Percentiles rank a stretch among this genome's conserved stretches.
phyloP scores from a whole-genome alignment of 768 basidiomycete species.

The Macrolepiota dolichaula region DNA sequence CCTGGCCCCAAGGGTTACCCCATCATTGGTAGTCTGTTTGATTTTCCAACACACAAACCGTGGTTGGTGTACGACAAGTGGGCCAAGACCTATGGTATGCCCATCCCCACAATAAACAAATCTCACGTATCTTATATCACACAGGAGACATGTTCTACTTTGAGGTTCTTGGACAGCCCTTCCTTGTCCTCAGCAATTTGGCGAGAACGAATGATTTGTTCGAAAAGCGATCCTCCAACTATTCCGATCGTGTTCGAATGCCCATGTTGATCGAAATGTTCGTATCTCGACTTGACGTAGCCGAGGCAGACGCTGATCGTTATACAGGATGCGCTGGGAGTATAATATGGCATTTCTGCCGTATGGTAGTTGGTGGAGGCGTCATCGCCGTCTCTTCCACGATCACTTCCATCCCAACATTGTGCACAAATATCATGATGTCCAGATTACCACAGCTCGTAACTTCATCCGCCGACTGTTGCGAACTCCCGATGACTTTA shows the following conservation, averaged over 20 bases:
- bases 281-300: slow-evolving; percentile 12
- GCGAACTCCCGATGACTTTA: slow-evolving; percentile 33
- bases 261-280: slow-evolving; percentile 51
- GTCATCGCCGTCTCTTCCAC: slow-evolving; percentile 34
- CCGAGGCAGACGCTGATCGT: too few relatives aligned
- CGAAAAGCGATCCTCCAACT: slow-evolving; percentile 49
- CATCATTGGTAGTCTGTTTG: slow-evolving; percentile 25
- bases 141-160: slow-evolving; percentile 15
- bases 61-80: slow-evolving; percentile 29
- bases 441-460: slow-evolving; percentile 5
- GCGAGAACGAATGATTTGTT: neutral
- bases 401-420: slow-evolving; percentile 13
- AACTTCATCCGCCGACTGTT: slow-evolving; percentile 33
- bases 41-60: slow-evolving; percentile 22
- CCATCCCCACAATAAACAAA: neutral
- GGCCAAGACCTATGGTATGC: slow-evolving; percentile 27
- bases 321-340: slow-evolving; percentile 21
- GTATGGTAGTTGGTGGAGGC: slow-evolving; percentile 36
- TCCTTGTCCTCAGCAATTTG: slow-evolving; percentile 9
- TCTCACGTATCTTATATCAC: neutral
- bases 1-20: slow-evolving; percentile 29
- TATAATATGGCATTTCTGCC: slow-evolving; percentile 48
- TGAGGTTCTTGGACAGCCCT: slow-evolving; percentile 11
- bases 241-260: slow-evolving; percentile 45
- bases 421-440: slow-evolving; percentile 3